Evolutionary conservation across 108 stramenopile species (phyloP).

Genomic region (Chaetoceros muelleri): DNA sequence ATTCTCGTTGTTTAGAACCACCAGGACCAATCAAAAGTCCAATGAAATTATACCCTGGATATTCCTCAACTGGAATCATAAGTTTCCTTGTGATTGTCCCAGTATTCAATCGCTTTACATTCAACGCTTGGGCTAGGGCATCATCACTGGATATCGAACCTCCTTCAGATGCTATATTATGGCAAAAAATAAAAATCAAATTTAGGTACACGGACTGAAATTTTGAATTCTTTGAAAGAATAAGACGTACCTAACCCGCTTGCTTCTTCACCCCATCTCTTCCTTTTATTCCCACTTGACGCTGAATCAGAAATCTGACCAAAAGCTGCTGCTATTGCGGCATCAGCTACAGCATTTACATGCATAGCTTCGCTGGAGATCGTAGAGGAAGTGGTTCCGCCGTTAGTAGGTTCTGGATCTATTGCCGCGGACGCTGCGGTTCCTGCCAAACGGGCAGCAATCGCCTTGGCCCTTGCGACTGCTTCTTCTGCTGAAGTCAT

Average conservation of each 20-base stretch:
- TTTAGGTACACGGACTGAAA: too few relatives aligned
- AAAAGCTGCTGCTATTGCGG: constrained; percentile 15
- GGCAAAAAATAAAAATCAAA: too few relatives aligned
- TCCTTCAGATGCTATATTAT: too few relatives aligned
- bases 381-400: neutral
- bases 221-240: too few relatives aligned
- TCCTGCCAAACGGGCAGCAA: constrained; percentile 63
- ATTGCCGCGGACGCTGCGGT: constrained; percentile 13
- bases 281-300: constrained; percentile 21
- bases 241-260: constrained; percentile 16
- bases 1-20: constrained; percentile 36
- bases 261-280: constrained; percentile 23
- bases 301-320: neutral
- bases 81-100: constrained; percentile 23
- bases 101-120: constrained; percentile 14
- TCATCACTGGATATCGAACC: constrained; percentile 8
- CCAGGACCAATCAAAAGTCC: constrained; percentile 37
- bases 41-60: constrained; percentile 41
- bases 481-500: constrained; percentile 53
- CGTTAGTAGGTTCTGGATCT: constrained; percentile 2
- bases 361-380: neutral
- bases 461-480: constrained; percentile 63
- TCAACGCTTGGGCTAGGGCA: constrained; percentile 8
- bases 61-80: constrained; percentile 24
- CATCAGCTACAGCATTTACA: constrained; percentile 18